A percentile compares a stretch with the other conserved stretches of the same genome.
phyloP scores from a whole-genome alignment of 495 filamentous ascomycete genomes.

The Penicillium cosmopolitanum region DNA sequence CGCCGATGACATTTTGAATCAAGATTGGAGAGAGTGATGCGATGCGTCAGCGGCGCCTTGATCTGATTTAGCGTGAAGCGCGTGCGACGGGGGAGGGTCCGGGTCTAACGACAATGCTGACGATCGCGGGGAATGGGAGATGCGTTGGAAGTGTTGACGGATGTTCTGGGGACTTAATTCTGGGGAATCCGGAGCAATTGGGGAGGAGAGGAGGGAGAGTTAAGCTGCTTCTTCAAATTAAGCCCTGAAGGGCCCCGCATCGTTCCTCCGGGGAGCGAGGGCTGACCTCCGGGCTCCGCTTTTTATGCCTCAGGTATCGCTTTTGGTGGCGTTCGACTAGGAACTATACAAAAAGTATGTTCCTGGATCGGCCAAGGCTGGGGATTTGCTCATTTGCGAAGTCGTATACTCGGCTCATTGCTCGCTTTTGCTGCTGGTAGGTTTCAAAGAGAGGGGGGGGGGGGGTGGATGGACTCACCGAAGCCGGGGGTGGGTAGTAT shows the following conservation, averaged over 20 bases:
- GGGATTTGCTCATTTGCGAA: not conserved
- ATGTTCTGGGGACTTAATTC: not conserved
- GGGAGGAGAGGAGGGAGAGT: slow-evolving; percentile 18
- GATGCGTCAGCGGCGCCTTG: slow-evolving; percentile 17
- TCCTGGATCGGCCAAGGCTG: not conserved
- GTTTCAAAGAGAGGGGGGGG: not conserved
- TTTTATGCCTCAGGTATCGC: slow-evolving; percentile 23
- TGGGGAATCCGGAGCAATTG: slow-evolving; percentile 14
- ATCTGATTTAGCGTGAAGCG: slow-evolving; percentile 10
- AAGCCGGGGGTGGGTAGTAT: not conserved
- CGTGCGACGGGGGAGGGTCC: not conserved
- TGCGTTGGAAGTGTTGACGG: not conserved
- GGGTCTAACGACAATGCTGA: not conserved
- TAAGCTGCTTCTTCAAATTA: slow-evolving; percentile 16
- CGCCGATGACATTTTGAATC: slow-evolving; percentile 31
- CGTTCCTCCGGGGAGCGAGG: slow-evolving; percentile 37
- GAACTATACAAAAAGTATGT: not conserved
- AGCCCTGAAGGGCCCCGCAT: slow-evolving; percentile 33
- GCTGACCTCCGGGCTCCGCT: slow-evolving; percentile 29
- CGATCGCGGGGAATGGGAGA: not conserved
- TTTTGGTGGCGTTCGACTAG: slow-evolving; percentile 5
- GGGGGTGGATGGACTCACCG: not conserved
- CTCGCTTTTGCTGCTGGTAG: not conserved
- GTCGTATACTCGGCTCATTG: not conserved
- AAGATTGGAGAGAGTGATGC: slow-evolving; percentile 6